Base-by-base conservation (phyloP, 192 early-diverging fungal species). In the Cetraspora pellucida region DNA sequence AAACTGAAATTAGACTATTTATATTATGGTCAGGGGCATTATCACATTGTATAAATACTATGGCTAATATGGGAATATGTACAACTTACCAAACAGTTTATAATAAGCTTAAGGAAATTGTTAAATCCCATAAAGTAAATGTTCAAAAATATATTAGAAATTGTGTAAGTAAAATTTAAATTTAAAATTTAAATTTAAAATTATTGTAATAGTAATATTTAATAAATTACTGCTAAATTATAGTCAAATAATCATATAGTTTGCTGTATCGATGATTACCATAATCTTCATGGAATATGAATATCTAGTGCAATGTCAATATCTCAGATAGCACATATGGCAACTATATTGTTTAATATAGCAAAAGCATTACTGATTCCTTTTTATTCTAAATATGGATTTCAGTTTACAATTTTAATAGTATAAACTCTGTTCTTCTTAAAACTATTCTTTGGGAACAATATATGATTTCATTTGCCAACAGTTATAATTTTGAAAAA, bases 391-490 rank as follows among this genome's bases (percentile, higher is more conserved):
- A 9, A 13, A 19, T 37, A 43, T 64, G n/a, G 17, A 37, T n/a
- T 11, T 43, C 31, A 31, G 31, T 64, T 37, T 2, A 64, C 31
- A 64, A 64, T 64, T 30, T 19, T 37, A 64, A 64, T 37, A 16
- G 31, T 8, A 30, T 64, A 37, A 16, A 64, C 31, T 4, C 61
- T n/a, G 8, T 19, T 37, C 28, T 64, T 31, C 19, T 64, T 10
- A 64, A 64, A 25, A 43, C 9, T n/a, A 43, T 8, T 31, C 61
- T 64, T 64, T 43, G 19, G n/a, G 14, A 8, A 64, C 8, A 43
- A 64, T 30, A 64, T 64, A 64, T 64, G 31, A 17, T 64, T 64
- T 64, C 9, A 64, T 64, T 64, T 37, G 31, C 14, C 25, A 60
- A 27, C 23, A 30, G 27, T 14, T 60, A 60, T 19, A 60, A 60